Base-by-base conservation (phyloP, 176 grass and related monocot species). In the Rhynchospora breviuscula region DNA sequence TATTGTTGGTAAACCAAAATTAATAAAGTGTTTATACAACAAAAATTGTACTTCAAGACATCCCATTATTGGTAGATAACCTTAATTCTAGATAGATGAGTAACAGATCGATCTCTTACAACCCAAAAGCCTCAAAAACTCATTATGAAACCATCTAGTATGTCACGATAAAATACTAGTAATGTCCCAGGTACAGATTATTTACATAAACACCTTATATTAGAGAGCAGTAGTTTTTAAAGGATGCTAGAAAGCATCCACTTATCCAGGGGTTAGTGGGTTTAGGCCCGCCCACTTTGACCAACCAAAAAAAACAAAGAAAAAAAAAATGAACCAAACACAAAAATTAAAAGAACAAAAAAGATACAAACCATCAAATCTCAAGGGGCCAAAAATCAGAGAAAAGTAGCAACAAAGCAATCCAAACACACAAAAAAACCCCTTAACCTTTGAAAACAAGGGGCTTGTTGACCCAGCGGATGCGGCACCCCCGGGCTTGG, bases 381-480 rank as follows among this genome's bases (percentile, higher is more conserved):
- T 18, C 48, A 76, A 53, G 29, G 15, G 13, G 21, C 33, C 3
- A 9, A 78, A 80, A 44, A 44, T 18, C 9, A 63, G 10, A 51
- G 12, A 31, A 63, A 54, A 53, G 1, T 7, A 63, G 71, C 71
- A 48, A 49, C 12, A 4, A n/a, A 26, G 10, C 80, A 66, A 82
- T 52, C 60, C 62, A 78, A 29, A 54, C 45, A 29, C 0, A 29
- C 26, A 29, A 29, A 29, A 8, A 6, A 73, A 26, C 45, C 19
- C 62, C 4, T 80, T 77, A 90, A 79, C 86, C 83, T 86, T 95
- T 95, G 88, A 92, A 91, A 80, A 94, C 86, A 0, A 93, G 83
- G 69, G 92, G 90, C 60, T 99, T 99, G 80, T 99, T 63, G 64
- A 99, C 96, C 96, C 93, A 95, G 7, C 96, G 88, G 54, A 99